Percentiles rank a stretch among this genome's conserved stretches.
These are phyloP conservation scores for Heterobasidion annosum DNA, from an alignment of 1,284 basidiomycete species.

Conservation along the genomic window DNA sequence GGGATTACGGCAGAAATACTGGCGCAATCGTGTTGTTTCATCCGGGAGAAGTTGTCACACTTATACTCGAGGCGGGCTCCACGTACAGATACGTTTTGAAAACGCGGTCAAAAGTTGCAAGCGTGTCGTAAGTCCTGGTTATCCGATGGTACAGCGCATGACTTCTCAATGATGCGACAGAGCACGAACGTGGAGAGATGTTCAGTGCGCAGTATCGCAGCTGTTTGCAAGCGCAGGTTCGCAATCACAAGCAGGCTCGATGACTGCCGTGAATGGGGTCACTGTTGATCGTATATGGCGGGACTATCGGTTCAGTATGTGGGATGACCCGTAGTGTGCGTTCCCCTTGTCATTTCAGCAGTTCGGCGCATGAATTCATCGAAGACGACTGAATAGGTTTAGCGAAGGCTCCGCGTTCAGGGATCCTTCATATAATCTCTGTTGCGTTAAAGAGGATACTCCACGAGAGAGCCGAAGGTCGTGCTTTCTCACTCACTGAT, in stretches of 20 bases:
- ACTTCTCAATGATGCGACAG: constrained; percentile 22
- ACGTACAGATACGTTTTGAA: constrained; percentile 63
- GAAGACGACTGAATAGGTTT: neutral
- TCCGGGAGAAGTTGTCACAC: constrained; percentile 53
- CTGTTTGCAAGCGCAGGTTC: constrained; percentile 37
- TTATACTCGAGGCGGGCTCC: constrained; percentile 59
- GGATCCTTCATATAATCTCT: neutral
- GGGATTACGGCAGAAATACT: constrained; percentile 50
- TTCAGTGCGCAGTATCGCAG: constrained; percentile 50
- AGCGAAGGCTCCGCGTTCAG: neutral
- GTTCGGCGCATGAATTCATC: neutral
- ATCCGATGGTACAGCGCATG: neutral
- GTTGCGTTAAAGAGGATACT: neutral
- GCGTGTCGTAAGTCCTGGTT: constrained; percentile 48
- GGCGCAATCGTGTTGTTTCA: constrained; percentile 48
- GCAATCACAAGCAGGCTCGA: constrained; percentile 14
- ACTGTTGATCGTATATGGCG: constrained; percentile 59
- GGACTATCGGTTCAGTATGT: constrained; percentile 55
- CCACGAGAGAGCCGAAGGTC: neutral
- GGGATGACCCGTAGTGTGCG: constrained; percentile 18
- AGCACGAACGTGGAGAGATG: constrained; percentile 58
- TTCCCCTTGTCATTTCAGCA: neutral
- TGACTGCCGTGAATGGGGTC: constrained; percentile 36
- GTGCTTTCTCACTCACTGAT: neutral
- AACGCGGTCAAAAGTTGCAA: constrained; percentile 52